Evolutionary conservation across 1,284 basidiomycete genomes (phyloP), one percentile per base, ranked within the genome.

Genomic region (Boletus mariae): DNA sequence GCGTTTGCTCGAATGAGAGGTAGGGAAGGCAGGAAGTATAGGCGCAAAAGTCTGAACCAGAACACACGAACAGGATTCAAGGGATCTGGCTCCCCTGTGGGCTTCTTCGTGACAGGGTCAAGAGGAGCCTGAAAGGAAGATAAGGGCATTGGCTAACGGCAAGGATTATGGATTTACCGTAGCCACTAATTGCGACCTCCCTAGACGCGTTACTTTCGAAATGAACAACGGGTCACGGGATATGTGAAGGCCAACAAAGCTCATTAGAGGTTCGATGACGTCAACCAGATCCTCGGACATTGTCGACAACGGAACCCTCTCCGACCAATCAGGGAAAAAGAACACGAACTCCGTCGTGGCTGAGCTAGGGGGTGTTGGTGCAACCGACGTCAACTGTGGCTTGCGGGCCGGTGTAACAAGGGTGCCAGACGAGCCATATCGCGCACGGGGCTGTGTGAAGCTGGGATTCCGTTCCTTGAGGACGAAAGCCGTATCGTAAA

Each of bases 241-340:
- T 17, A 90, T 76, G 60, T 93, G 83, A 51, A 91, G 75, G 1
- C 89, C 85, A 52, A 92, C 75, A 61, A 92, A 88, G 49, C 76
- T 77, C 75, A 94, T 78, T 51, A 92, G 73, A 15, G 89, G 89
- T 58, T 91, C 87, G 35, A 89, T 73, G 28, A 92, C 79, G 63
- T 87, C 78, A 52, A 80, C 75, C 26, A 94, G 68, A 61, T 95
- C 91, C 44, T 87, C 83, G 48, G 83, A 64, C 0, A 76, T 75
- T 2, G 75, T 73, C 64, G 87, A 89, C 26, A 82, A 62, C 12
- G 91, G 91, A 34, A 94, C 72, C 40, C 80, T 77, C 46, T 89
- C 82, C 13, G 71, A 69, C 94, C 94, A 97, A 47, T 83, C 75
- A 2, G 92, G 84, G 70, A 87, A 96, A 78, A 97, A 98, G 77